A percentile compares a stretch with the other conserved stretches of the same genome.
These are phyloP conservation scores for Rheum nobile DNA, from an alignment of 148 eudicot genomes.

Conservation along the genomic window DNA sequence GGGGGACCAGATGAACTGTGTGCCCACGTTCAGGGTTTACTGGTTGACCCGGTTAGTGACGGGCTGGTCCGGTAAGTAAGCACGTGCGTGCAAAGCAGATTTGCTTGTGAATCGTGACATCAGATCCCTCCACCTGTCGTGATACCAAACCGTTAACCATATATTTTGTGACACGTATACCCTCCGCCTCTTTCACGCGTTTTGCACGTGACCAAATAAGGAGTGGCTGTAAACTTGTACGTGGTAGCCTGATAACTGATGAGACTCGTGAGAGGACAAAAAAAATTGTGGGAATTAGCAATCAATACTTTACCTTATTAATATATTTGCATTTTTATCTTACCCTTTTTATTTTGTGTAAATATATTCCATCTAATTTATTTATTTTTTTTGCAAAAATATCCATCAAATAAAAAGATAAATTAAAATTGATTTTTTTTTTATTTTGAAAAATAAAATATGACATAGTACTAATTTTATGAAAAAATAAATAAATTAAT, in stretches of 20 bases:
- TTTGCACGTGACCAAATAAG: not conserved
- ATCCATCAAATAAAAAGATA: too few relatives aligned
- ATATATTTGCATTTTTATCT: too few relatives aligned
- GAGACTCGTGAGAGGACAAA: not conserved
- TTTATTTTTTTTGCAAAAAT: too few relatives aligned
- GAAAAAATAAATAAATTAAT: too few relatives aligned
- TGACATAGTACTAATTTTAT: too few relatives aligned
- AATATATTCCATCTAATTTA: too few relatives aligned
- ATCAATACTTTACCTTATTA: too few relatives aligned
- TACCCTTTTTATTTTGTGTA: too few relatives aligned
- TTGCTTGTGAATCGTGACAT: not conserved
- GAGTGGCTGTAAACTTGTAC: not conserved
- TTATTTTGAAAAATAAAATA: too few relatives aligned
- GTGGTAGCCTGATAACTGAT: too few relatives aligned
- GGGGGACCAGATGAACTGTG: slow-evolving; percentile 7
- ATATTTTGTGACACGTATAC: not conserved
- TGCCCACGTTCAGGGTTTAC: not conserved
- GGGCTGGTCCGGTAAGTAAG: slow-evolving; percentile 6
- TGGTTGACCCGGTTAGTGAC: not conserved
- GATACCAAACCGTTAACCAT: not conserved
- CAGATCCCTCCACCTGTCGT: not conserved
- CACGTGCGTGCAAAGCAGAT: not conserved
- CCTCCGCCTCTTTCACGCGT: not conserved
- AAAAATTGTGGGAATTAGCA: not conserved
- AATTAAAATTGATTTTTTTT: too few relatives aligned